phyloP scores from a whole-genome alignment of 164 flowering plant species.

The Tetracentron sinense region DNA sequence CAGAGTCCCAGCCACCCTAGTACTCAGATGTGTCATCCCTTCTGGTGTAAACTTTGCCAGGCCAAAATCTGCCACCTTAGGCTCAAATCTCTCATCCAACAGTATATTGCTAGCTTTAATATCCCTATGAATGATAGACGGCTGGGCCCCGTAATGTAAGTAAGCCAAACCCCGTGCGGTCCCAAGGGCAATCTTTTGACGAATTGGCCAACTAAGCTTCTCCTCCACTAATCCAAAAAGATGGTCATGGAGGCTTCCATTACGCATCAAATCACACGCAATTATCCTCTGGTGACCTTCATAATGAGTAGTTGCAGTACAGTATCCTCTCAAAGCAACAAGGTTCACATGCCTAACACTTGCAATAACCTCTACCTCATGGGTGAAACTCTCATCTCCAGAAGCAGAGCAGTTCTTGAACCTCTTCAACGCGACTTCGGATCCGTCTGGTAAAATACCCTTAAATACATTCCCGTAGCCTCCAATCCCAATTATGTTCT shows the following conservation, averaged over 20 bases:
- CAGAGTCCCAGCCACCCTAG: conserved; percentile 1
- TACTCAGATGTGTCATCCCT: not conserved
- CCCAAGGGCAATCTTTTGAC: conserved; percentile 6
- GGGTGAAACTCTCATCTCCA: conserved; percentile 60
- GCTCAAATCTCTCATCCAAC: not conserved
- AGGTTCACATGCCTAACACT: conserved; percentile 51
- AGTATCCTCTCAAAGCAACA: conserved; percentile 43
- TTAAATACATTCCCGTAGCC: conserved; percentile 25
- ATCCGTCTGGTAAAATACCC: conserved; percentile 63
- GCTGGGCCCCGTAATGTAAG: conserved; percentile 5
- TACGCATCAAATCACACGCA: conserved; percentile 70
- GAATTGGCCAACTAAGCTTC: conserved; percentile 42
- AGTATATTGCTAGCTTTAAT: not conserved
- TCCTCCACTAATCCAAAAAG: conserved; percentile 32
- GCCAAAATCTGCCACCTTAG: conserved; percentile 8
- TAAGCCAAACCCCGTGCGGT: conserved; percentile 9
- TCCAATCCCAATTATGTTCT: not conserved
- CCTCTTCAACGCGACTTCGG: conserved; percentile 80
- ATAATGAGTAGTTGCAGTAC: conserved; percentile 26
- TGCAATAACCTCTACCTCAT: conserved; percentile 51
- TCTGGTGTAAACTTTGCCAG: not conserved
- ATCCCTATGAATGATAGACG: conserved; percentile 6
- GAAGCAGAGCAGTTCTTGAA: conserved; percentile 81
- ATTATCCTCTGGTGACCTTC: conserved; percentile 64
- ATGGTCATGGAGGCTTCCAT: conserved; percentile 80